Evolutionary conservation across 2,329 filamentous ascomycete genomes (phyloP), one percentile per base, ranked within the genome.

Genomic region (Xylariaceae sp.): DNA sequence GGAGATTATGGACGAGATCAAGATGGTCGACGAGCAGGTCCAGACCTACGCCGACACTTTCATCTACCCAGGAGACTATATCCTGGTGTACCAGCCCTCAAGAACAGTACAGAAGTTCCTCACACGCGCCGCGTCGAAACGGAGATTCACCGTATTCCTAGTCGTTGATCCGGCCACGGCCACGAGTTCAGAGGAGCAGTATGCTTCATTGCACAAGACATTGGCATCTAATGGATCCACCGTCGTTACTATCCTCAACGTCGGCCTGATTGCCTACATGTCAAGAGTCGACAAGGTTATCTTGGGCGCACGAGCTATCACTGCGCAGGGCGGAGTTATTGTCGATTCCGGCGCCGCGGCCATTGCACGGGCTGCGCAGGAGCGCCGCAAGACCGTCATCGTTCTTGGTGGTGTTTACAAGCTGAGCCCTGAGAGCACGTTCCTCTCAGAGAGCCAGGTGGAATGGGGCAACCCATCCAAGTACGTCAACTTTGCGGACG

Each of bases 231-330:
- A 87, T 41, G 92, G 92, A 30, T 89, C 95, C 57, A 88, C 85
- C 1, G 88, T 96, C 48, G 89, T 97, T 66, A 83, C 90, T 61
- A 87, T 97, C 57, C 86, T 90, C 49, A 92, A 96, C 73, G 88
- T 87, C 6, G 89, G 91, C 8, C 83, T 96, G 56, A 95, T 92
- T 77, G 92, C 92, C 0, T 89, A 97, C 69, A 97, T 99, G 90
- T 89, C 92, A 7, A 86, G 89, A 61, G 90, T 97, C 67, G 95
- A 93, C 80, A 97, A 97, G 77, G 93, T 99, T 62, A 89, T 99
- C 53, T 80, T 99, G 5, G 88, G 89, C 10, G 93, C 93, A 4
- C 88, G 92, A 69, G 88, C 89, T 2, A 90, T 99, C 34, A 85
- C 95, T 51, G 90, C 90, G 53, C 94, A 96, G 68, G 94, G 94